phyloP scores from a whole-genome alignment of 306 rosid genomes.

The Geum urbanum region DNA sequence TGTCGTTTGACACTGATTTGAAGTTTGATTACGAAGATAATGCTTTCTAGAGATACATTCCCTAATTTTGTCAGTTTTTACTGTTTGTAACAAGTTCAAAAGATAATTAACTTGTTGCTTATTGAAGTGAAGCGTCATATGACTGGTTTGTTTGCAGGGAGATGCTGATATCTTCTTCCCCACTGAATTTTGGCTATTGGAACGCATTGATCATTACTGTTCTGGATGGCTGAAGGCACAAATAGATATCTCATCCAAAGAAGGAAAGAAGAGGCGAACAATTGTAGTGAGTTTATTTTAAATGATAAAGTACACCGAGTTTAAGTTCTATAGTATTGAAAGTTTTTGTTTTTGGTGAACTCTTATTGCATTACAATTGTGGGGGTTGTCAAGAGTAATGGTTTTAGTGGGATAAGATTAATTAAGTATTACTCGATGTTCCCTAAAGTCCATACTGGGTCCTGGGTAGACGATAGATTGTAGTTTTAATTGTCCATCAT shows the following conservation, averaged over 20 bases:
- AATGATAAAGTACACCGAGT: too few relatives aligned
- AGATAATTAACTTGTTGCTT: background rate
- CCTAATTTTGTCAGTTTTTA: too few relatives aligned
- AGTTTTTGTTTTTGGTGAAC: background rate
- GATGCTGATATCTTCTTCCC: conserved; percentile 96
- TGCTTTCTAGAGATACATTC: background rate
- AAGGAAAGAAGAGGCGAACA: conserved; percentile 85
- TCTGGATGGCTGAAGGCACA: conserved; percentile 70
- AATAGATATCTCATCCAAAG: conserved; percentile 45
- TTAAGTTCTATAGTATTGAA: background rate
- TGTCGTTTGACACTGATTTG: too few relatives aligned
- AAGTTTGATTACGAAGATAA: background rate
- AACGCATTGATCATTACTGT: conserved; percentile 81
- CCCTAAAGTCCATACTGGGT: background rate
- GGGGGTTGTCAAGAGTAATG: background rate
- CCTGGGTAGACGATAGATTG: background rate
- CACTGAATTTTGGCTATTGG: conserved; percentile 85
- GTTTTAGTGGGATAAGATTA: conserved; percentile 1
- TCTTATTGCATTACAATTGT: background rate
- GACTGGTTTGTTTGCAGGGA: conserved; percentile 56
- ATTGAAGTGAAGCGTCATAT: background rate
- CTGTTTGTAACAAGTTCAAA: background rate
- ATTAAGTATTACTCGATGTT: background rate
- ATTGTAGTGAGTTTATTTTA: conserved; percentile 49
- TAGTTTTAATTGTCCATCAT: background rate